These are phyloP conservation scores for Diaporthe longicolla DNA, from an alignment of 2,329 filamentous ascomycete genomes.

Conservation along the genomic window DNA sequence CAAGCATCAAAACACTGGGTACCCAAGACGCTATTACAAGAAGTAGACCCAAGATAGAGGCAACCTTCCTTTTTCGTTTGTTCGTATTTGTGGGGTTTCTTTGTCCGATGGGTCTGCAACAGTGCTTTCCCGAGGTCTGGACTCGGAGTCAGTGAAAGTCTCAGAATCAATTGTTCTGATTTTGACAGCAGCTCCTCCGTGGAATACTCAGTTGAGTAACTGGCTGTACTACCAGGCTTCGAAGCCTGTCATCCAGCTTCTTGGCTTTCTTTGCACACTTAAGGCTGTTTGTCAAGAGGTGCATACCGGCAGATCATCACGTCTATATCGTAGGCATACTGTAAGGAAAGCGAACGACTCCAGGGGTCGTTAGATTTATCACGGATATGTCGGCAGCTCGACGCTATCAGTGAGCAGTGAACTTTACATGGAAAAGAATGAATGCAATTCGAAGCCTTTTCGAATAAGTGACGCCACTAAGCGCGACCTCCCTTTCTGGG, in stretches of 20 bases:
- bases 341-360: background rate
- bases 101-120: background rate
- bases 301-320: background rate
- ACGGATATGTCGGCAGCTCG: background rate
- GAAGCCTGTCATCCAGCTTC: background rate
- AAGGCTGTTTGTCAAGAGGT: too few relatives aligned
- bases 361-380: background rate
- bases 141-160: background rate
- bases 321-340: background rate
- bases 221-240: background rate
- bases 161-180: background rate
- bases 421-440: background rate
- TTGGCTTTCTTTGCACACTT: background rate
- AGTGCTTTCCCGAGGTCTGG: background rate
- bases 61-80: slow-evolving; percentile 19
- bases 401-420: background rate
- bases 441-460: background rate
- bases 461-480: background rate
- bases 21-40: background rate
- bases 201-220: background rate
- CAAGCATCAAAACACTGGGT: slow-evolving; percentile 2
- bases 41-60: slow-evolving; percentile 11
- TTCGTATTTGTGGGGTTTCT: background rate
- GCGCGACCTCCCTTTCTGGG: background rate
- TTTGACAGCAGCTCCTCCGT: background rate